phyloP scores from a whole-genome alignment of 78 protist species.

The Neovahlkampfia damariscottae region DNA sequence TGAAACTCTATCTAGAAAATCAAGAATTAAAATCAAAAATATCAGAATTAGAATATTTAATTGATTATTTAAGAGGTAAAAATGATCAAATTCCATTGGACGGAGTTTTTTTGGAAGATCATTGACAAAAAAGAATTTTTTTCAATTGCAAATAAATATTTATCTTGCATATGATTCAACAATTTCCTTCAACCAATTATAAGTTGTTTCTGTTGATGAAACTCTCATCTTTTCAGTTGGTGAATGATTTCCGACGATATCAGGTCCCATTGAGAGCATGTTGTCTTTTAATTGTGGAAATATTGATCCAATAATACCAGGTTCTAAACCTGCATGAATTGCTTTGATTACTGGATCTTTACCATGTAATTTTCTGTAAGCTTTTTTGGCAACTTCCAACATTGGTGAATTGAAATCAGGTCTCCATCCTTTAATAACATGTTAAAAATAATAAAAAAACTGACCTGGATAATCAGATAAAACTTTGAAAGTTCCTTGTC shows the following conservation, averaged over 20 bases:
- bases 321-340: background rate
- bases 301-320: background rate
- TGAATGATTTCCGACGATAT: background rate
- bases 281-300: background rate
- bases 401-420: background rate
- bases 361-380: background rate
- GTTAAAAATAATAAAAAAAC: too few species aligned
- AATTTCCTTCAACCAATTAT: background rate
- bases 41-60: too few species aligned
- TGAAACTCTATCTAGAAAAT: too few species aligned
- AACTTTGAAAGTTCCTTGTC: background rate
- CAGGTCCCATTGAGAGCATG: background rate
- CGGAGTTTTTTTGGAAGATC: too few species aligned
- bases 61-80: too few species aligned
- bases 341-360: background rate
- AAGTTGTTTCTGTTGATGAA: background rate
- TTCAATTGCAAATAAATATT: too few species aligned
- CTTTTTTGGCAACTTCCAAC: background rate
- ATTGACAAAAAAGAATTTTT: too few species aligned
- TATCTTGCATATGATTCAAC: too few species aligned
- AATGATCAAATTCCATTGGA: too few species aligned
- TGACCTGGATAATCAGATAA: too few species aligned
- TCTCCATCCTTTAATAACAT: background rate
- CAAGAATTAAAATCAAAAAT: too few species aligned
- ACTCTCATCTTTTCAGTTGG: background rate